Evolutionary conservation across 441 rosid species (phyloP).

Genomic region (Euphorbia corollata): DNA sequence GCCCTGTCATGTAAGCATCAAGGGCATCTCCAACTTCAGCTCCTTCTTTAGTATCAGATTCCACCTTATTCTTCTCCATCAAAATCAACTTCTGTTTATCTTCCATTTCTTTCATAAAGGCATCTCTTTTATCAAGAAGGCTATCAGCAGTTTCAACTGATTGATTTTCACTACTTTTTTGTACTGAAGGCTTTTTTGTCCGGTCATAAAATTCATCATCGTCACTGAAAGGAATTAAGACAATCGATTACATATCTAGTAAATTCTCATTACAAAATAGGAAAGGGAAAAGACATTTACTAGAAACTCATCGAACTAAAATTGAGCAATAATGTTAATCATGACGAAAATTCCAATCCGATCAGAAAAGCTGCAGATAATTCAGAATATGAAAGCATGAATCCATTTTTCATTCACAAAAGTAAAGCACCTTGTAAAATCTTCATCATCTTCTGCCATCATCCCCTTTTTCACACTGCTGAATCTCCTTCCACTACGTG

Average conservation of each 20-base stretch:
- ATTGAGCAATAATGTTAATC: background rate
- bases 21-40: constrained; percentile 70
- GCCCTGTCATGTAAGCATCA: constrained; percentile 87
- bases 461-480: constrained; percentile 44
- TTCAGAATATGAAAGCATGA: background rate
- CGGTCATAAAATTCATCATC: constrained; percentile 98
- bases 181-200: constrained; percentile 53
- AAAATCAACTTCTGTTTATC: constrained; percentile 44
- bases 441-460: constrained; percentile 51
- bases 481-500: constrained; percentile 51
- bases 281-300: constrained; percentile 7
- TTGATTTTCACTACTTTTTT: constrained; percentile 50
- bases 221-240: constrained; percentile 42
- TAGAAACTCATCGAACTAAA: constrained; percentile 9
- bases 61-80: constrained; percentile 56
- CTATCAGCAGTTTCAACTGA: constrained; percentile 81
- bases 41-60: constrained; percentile 37
- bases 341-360: background rate
- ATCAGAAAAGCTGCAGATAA: background rate
- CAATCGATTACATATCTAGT: constrained; percentile 11
- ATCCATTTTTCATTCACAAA: background rate
- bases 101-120: constrained; percentile 55
- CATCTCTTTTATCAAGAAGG: constrained; percentile 82
- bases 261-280: background rate
- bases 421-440: constrained; percentile 47